phyloP scores from a whole-genome alignment of 768 basidiomycete genomes.

The Amanita pseudoporphyria region DNA sequence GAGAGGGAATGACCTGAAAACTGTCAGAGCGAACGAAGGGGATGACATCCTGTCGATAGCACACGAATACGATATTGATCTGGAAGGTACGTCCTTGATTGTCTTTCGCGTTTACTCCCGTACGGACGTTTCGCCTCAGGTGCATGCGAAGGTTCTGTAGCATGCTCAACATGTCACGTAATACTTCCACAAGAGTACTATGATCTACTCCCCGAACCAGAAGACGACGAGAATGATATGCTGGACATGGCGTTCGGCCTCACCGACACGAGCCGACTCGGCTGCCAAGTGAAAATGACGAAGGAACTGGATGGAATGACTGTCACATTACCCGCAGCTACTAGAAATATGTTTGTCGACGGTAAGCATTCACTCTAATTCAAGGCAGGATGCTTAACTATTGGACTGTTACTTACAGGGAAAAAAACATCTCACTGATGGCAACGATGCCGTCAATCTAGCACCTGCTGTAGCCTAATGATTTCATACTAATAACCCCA shows the following conservation, averaged over 20 bases:
- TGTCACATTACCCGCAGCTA: constrained; percentile 81
- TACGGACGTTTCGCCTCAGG: constrained; percentile 34
- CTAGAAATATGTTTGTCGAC: constrained; percentile 96
- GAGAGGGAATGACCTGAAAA: constrained; percentile 76
- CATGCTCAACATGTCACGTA: constrained; percentile 96
- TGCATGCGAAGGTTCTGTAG: constrained; percentile 93
- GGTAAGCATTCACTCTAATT: constrained; percentile 33
- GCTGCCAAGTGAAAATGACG: constrained; percentile 72
- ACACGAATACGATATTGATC: constrained; percentile 91
- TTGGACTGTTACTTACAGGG: neutral
- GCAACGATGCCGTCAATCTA: constrained; percentile 1
- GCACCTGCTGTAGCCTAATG: neutral
- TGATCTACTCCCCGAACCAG: constrained; percentile 83
- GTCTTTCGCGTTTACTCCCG: neutral
- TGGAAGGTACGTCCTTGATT: constrained; percentile 63
- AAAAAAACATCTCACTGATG: constrained; percentile 7
- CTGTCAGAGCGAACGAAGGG: constrained; percentile 87
- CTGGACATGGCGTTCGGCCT: constrained; percentile 96
- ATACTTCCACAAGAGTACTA: constrained; percentile 77
- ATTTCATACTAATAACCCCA: neutral
- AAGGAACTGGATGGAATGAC: constrained; percentile 78
- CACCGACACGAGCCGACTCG: constrained; percentile 83
- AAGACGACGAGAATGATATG: constrained; percentile 98
- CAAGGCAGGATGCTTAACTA: neutral
- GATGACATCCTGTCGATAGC: constrained; percentile 88